A percentile compares a stretch with the other conserved stretches of the same genome.
phyloP scores from a whole-genome alignment of 257 asterid species.

The Linderniella brevidens region DNA sequence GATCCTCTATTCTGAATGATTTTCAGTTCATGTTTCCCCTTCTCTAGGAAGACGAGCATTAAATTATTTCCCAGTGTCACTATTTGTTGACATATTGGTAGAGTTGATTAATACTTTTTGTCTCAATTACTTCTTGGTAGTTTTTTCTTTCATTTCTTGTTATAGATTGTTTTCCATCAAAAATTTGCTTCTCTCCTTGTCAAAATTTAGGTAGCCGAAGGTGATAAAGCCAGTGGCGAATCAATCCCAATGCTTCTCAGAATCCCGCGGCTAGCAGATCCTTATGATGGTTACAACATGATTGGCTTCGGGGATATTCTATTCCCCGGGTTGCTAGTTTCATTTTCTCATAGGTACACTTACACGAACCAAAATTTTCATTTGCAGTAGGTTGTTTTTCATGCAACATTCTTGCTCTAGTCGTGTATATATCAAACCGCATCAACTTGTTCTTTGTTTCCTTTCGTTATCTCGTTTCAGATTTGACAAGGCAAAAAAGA shows the following conservation, averaged over 20 bases:
- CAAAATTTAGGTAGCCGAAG: conserved; percentile 68
- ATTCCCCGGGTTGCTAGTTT: conserved; percentile 85
- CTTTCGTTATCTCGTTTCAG: conserved; percentile 24
- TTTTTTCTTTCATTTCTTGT: conserved; percentile 5
- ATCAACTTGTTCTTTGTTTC: no score
- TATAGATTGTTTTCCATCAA: conserved; percentile 1
- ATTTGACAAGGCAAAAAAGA: conserved; percentile 74
- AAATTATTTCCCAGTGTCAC: no score
- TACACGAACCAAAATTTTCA: conserved; percentile 4
- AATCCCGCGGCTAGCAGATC: conserved; percentile 79
- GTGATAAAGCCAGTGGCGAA: conserved; percentile 86
- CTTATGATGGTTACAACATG: conserved; percentile 90
- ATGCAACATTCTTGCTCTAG: conserved; percentile 2
- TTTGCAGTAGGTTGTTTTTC: conserved; percentile 6
- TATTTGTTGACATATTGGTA: no score
- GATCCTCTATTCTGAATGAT: no score
- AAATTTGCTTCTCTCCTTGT: conserved; percentile 6
- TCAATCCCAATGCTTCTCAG: conserved; percentile 96
- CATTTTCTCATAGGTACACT: conserved; percentile 58
- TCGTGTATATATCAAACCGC: conserved; percentile 2
- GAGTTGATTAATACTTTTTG: no score
- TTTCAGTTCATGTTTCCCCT: no score
- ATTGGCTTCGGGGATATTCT: conserved; percentile 96
- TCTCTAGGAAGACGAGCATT: no score
- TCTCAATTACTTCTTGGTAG: not conserved